A percentile compares a stretch with the other conserved stretches of the same genome.
Conservation (phyloP, 129 eudicot species). For the Dittrichia graveolens region DNA sequence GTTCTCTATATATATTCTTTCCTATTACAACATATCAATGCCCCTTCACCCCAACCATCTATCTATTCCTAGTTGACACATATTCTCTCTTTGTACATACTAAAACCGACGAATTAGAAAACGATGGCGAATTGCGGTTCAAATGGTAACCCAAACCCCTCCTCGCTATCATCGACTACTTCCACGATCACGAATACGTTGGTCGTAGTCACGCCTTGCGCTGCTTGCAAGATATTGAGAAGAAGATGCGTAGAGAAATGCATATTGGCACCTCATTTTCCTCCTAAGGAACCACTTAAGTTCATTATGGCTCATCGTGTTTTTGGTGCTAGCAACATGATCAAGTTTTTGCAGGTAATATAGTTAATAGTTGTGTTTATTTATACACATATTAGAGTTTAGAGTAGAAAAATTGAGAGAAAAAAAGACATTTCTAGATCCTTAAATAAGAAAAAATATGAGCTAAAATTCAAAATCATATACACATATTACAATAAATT, state of each 20-base stretch:
- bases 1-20: conserved; percentile 8
- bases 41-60: conserved; percentile 5
- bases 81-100: background rate
- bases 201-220: conserved; percentile 53
- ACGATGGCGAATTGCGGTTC: conserved; percentile 5
- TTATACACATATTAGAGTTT: too few relatives aligned
- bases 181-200: background rate
- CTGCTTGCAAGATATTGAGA: conserved; percentile 70
- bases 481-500: too few relatives aligned
- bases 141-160: conserved; percentile 5
- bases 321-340: conserved; percentile 76
- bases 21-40: background rate
- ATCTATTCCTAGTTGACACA: background rate
- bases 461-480: too few relatives aligned
- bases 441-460: too few relatives aligned
- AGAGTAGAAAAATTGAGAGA: too few relatives aligned
- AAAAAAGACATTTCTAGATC: too few relatives aligned
- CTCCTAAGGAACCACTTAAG: conserved; percentile 67
- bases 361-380: background rate
- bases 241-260: conserved; percentile 66
- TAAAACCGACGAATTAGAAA: too few relatives aligned
- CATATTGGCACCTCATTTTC: conserved; percentile 74
- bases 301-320: conserved; percentile 74
- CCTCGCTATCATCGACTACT: conserved; percentile 21
- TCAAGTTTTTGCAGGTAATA: conserved; percentile 74